phyloP scores from a whole-genome alignment of 441 rosid genomes.

The Erodium moschatum region DNA sequence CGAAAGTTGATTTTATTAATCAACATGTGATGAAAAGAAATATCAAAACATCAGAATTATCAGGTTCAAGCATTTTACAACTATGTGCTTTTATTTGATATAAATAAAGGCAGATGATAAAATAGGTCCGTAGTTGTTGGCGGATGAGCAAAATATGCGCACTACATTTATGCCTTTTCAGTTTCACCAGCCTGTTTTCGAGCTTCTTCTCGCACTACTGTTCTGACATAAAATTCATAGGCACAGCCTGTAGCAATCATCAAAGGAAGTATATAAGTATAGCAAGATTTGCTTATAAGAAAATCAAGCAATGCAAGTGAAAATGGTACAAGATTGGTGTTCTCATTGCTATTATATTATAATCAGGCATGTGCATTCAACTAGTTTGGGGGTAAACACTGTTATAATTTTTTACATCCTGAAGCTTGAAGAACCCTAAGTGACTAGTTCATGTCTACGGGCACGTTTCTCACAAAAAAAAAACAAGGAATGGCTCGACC shows the following conservation, averaged over 20 bases:
- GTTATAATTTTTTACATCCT: not conserved
- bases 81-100: not conserved
- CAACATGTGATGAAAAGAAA: not conserved
- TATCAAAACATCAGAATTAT: not conserved
- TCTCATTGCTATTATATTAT: not conserved
- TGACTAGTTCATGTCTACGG: not conserved
- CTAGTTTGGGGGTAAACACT: too few species aligned
- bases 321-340: too few species aligned
- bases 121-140: not conserved
- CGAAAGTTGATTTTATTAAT: not conserved
- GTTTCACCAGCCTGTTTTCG: slow-evolving; percentile 1
- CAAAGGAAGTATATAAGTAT: not conserved
- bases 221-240: slow-evolving; percentile 1
- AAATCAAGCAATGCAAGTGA: not conserved
- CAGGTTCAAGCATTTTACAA: not conserved
- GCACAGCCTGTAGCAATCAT: slow-evolving; percentile 1
- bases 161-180: not conserved
- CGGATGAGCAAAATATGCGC: too few species aligned
- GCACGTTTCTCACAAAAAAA: too few species aligned
- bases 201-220: not conserved
- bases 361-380: not conserved
- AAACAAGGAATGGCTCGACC: not conserved
- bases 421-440: not conserved
- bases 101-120: too few species aligned
- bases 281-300: not conserved